These are phyloP conservation scores for Colletotrichum tanaceti DNA, from an alignment of 2,329 filamentous ascomycete species.

Conservation along the genomic window DNA sequence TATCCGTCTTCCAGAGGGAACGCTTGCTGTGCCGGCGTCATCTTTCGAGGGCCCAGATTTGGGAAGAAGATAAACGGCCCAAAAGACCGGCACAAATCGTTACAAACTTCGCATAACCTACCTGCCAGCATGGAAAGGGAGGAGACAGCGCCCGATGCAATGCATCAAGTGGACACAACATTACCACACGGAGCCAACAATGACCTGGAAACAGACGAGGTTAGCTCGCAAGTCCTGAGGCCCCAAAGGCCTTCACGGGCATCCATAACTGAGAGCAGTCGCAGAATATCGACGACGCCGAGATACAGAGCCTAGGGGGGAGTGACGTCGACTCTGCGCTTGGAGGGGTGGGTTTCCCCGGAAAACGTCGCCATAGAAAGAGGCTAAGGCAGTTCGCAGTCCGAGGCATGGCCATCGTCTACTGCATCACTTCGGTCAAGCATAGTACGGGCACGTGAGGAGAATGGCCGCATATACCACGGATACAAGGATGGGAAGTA, in stretches of 20 bases:
- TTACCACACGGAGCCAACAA: slow-evolving; percentile 16
- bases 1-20: neutral
- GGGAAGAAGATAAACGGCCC: neutral
- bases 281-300: slow-evolving; percentile 34
- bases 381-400: slow-evolving; percentile 20
- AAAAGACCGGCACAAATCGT: neutral
- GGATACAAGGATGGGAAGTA: slow-evolving; percentile 54
- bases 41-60: neutral
- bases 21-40: neutral
- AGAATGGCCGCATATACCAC: slow-evolving; percentile 55
- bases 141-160: slow-evolving; percentile 21
- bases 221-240: slow-evolving; percentile 11
- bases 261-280: slow-evolving; percentile 3
- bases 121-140: slow-evolving; percentile 23
- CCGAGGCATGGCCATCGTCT: slow-evolving; percentile 48
- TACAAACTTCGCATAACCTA: neutral
- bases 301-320: slow-evolving; percentile 37
- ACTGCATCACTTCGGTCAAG: slow-evolving; percentile 50
- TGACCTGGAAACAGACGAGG: slow-evolving; percentile 39
- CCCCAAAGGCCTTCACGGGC: neutral
- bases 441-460: slow-evolving; percentile 46
- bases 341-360: slow-evolving; percentile 43
- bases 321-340: slow-evolving; percentile 46
- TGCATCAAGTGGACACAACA: slow-evolving; percentile 22
- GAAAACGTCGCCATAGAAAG: neutral